These are phyloP conservation scores for Entomortierella parvispora DNA, from an alignment of 192 early-diverging fungal species.

Conservation along the genomic window DNA sequence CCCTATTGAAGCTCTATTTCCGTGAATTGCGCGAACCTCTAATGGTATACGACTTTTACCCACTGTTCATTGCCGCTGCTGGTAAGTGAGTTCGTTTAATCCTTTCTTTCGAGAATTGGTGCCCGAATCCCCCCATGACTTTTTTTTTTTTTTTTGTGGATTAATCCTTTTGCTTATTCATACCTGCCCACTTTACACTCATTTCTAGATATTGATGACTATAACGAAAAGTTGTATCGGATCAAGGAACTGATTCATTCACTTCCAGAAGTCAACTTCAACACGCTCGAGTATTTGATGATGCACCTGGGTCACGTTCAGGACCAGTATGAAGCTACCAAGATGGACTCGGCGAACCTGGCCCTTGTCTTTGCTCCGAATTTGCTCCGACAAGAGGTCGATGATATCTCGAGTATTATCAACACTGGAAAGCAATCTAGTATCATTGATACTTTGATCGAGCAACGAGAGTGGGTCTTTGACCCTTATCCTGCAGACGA, in stretches of 20 bases:
- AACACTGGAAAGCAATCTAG: slow-evolving; percentile 75
- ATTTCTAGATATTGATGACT: slow-evolving; percentile 61
- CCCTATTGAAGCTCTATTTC: slow-evolving; percentile 80
- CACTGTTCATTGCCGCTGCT: slow-evolving; percentile 74
- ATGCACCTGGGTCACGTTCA: slow-evolving; percentile 73
- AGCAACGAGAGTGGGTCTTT: slow-evolving; percentile 72
- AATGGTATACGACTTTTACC: slow-evolving; percentile 76
- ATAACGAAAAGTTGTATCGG: slow-evolving; percentile 73
- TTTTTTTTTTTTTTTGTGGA: slow-evolving; percentile 1
- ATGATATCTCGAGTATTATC: slow-evolving; percentile 70
- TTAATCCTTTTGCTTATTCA: not conserved
- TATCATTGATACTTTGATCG: slow-evolving; percentile 75
- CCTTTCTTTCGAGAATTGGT: not conserved
- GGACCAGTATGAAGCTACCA: slow-evolving; percentile 74
- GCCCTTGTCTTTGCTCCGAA: slow-evolving; percentile 91
- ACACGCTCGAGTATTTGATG: slow-evolving; percentile 72
- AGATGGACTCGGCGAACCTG: slow-evolving; percentile 92
- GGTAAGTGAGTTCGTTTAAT: slow-evolving; percentile 30
- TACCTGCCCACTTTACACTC: no score
- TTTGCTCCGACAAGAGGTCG: slow-evolving; percentile 66
- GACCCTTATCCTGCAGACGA: slow-evolving; percentile 57
- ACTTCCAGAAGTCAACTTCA: slow-evolving; percentile 67
- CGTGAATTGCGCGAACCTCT: slow-evolving; percentile 77
- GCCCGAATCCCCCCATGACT: not conserved
- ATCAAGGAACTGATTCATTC: slow-evolving; percentile 75